These are phyloP conservation scores for Cyclanthera cordifolia DNA, from an alignment of 306 rosid genomes.

Conservation along the genomic window DNA sequence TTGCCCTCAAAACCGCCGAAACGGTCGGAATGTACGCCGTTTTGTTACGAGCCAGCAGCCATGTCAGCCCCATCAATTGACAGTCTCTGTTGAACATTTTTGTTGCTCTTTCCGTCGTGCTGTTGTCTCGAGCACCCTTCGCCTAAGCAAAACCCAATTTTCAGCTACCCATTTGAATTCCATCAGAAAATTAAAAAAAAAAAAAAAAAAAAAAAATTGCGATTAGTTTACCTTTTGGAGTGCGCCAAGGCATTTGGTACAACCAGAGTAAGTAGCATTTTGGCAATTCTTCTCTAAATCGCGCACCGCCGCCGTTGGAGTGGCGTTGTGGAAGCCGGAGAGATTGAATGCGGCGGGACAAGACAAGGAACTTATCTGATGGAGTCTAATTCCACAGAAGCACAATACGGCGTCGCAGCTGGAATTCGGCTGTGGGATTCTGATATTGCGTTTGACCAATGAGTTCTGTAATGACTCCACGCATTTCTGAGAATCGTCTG, in stretches of 20 bases:
- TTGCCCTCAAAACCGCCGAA: constrained; percentile 88
- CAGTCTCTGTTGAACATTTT: constrained; percentile 84
- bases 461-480: constrained; percentile 82
- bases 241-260: constrained; percentile 73
- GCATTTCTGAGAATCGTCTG: constrained; percentile 90
- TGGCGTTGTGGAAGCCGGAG: constrained; percentile 42
- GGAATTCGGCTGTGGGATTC: constrained; percentile 78
- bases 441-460: constrained; percentile 42
- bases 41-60: constrained; percentile 78
- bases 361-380: constrained; percentile 67
- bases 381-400: constrained; percentile 84
- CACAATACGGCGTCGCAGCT: constrained; percentile 83
- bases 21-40: constrained; percentile 92
- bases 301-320: constrained; percentile 61
- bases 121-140: constrained; percentile 27
- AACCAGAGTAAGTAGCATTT: constrained; percentile 73
- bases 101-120: constrained; percentile 42
- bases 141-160: constrained; percentile 18
- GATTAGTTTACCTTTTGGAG: constrained; percentile 78
- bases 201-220: too few species aligned
- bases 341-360: constrained; percentile 83
- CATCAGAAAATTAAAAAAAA: too few species aligned
- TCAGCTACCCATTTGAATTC: background rate
- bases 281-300: constrained; percentile 59
- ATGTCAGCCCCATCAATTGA: constrained; percentile 92